A percentile compares a stretch with the other conserved stretches of the same genome.
These are phyloP conservation scores for Onygenales sp. DNA, from an alignment of 2,329 filamentous ascomycete genomes.

Conservation along the genomic window DNA sequence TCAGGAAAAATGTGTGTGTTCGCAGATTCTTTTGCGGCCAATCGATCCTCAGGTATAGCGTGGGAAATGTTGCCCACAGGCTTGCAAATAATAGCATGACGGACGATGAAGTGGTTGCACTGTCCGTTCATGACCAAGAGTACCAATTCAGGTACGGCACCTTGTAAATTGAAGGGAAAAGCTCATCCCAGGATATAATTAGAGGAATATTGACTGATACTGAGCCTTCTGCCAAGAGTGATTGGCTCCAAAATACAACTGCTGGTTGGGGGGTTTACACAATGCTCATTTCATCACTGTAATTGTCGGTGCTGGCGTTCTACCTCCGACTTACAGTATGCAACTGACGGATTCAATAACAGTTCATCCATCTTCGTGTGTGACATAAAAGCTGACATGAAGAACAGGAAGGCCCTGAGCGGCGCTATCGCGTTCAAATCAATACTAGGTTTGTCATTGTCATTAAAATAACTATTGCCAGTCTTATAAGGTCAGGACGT, in stretches of 20 bases:
- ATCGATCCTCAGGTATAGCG: slow-evolving; percentile 37
- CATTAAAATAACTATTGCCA: too few relatives aligned
- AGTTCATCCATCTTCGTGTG: too few relatives aligned
- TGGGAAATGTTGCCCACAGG: slow-evolving; percentile 37
- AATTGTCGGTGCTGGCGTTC: slow-evolving; percentile 45
- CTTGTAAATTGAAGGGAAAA: neutral
- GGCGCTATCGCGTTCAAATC: too few relatives aligned
- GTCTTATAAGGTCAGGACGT: too few relatives aligned
- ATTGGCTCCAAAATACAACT: slow-evolving; percentile 44
- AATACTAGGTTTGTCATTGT: too few relatives aligned
- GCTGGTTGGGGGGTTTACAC: slow-evolving; percentile 45
- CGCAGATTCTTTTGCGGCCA: slow-evolving; percentile 42
- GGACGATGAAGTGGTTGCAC: slow-evolving; percentile 32
- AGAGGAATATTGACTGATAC: too few relatives aligned
- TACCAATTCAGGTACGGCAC: slow-evolving; percentile 26
- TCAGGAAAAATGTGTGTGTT: neutral
- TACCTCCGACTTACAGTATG: slow-evolving; percentile 40
- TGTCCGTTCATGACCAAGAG: slow-evolving; percentile 33
- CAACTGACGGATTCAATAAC: too few relatives aligned
- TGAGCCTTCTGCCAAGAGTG: slow-evolving; percentile 20
- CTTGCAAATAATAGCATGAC: slow-evolving; percentile 46
- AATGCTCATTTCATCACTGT: slow-evolving; percentile 40
- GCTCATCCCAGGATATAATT: too few relatives aligned
- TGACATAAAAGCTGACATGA: too few relatives aligned
- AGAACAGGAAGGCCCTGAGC: too few relatives aligned